Base-by-base conservation (phyloP, 2,329 filamentous ascomycete species). In the Hymenoscyphus fraxineus region DNA sequence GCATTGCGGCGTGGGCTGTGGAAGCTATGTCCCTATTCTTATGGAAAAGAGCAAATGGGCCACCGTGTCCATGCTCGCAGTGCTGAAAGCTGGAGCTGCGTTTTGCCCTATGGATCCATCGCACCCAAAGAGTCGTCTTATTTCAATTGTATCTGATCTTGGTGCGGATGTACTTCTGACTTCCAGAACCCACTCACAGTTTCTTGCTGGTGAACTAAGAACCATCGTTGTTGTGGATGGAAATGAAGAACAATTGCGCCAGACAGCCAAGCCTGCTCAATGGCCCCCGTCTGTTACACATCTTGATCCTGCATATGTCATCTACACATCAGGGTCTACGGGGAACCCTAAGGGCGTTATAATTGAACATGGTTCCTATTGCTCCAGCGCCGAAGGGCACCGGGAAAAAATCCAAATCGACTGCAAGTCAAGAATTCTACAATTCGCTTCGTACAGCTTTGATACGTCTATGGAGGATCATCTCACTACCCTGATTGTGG, bases 271-370 rank as follows among this genome's bases (percentile, higher is more conserved):
- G 2, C 16, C 16, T 2, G 31, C 54, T 35, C 19, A 58, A 19
- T 10, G 27, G 47, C 19, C 10, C n/a, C 39, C 59, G 6, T 82
- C 38, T 15, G 58, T 35, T 9, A 35, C 32, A 9, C 32, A 35
- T 35, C 32, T 35, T 35, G 32, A 35, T 9, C 32, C 59, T n/a
- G 61, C 64, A 47, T 66, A 60, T 55, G 35, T 65, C 10, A 62
- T 68, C 22, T 69, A 66, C 44, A 69, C 68, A 19, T 67, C 74
- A n/a, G 66, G 77, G 15, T 78, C 76, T 44, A 88, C 70, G 80
- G 79, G 16, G 82, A 81, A 22, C 31, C 54, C 54, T 15, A 57
- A 57, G n/a, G 54, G 54, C 15, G 54, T 57, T 57, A 6, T 35
- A 35, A 9, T 35, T 35, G 32, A 35, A 9, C 32, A 35, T 9